Evolutionary conservation across 1,284 basidiomycete species (phyloP).

Genomic region (Cystobasidiaceae sp.): DNA sequence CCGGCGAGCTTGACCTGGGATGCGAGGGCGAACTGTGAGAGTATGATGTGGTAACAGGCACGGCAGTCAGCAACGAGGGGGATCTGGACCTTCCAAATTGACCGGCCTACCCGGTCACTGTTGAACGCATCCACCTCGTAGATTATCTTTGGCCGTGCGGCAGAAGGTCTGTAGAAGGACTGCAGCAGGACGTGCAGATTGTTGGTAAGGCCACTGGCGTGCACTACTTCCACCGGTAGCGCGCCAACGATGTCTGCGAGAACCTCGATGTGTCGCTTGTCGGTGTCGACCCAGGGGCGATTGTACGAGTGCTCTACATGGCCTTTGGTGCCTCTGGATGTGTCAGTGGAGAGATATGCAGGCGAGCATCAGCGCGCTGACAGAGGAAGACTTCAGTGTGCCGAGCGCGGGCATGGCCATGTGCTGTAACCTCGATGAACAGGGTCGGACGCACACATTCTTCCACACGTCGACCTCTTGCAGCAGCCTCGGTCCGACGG

Average conservation of each 20-base stretch:
- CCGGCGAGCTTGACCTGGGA: conserved; percentile 78
- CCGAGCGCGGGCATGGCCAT: too few relatives aligned
- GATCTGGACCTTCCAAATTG: background rate
- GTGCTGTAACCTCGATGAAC: too few relatives aligned
- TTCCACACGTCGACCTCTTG: conserved; percentile 85
- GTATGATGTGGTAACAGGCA: too few relatives aligned
- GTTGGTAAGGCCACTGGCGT: conserved; percentile 86
- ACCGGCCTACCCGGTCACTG: conserved; percentile 59
- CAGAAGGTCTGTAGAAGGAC: conserved; percentile 85
- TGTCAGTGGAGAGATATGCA: conserved; percentile 36
- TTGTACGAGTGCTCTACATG: conserved; percentile 83
- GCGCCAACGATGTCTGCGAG: conserved; percentile 76
- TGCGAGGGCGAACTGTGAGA: conserved; percentile 79
- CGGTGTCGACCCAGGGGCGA: conserved; percentile 76
- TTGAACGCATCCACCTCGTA: conserved; percentile 93
- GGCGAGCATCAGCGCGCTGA: too few relatives aligned
- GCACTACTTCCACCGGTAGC: conserved; percentile 78
- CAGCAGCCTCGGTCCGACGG: conserved; percentile 64
- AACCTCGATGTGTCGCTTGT: conserved; percentile 65
- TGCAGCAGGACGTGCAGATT: conserved; percentile 93
- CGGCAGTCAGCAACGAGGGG: too few relatives aligned
- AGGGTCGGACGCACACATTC: conserved; percentile 59
- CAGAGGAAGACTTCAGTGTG: too few relatives aligned
- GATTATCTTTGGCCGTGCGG: conserved; percentile 81
- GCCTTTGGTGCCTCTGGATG: conserved; percentile 71